Evolutionary conservation across 306 rosid genomes (phyloP), one percentile per base, ranked within the genome.

Genomic region (Medicago lupulina): DNA sequence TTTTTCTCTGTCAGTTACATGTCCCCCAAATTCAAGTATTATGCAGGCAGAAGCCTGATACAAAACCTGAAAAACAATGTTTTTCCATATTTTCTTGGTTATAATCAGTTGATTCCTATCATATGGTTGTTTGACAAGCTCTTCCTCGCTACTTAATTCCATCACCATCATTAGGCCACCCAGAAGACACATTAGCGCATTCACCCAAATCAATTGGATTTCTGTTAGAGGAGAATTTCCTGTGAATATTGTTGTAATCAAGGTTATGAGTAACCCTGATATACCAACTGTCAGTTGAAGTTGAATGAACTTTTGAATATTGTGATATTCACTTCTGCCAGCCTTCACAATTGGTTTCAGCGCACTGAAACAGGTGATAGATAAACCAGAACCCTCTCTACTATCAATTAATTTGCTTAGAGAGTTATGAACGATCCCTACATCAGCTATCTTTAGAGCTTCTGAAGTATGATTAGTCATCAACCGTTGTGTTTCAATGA

Each of bases 161-260:
- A 89, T 86, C 55, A 17, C 71, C 93, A 89, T 85, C 91, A 87
- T 85, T 17, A 28, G 31, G 4, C 31, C 73, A 57, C 96, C 96
- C 7, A 88, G 83, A 72, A 84, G 65, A 71, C 66, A 71, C 76
- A 79, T 13, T 28, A 82, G 16, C 69, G 80, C 47, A 76, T 82
- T 88, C 85, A 88, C 81, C 93, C 96, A 92, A 17, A 85, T 74
- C 77, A 89, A 53, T 12, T 85, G 91, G 34, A 70, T 1, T 34
- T 85, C 69, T 17, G 90, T 70, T 43, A 92, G 61, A 0, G 93
- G 91, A 2, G 96, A 86, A 62, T 81, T 79, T 62, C 96, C 97
- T 5, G 90, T 71, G 13, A 18, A 50, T 21, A 80, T 72, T 76
- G 90, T 79, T 40, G 83, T 53, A 9, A 84, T 76, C 19, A 88